Base-by-base conservation (phyloP, 2,329 filamentous ascomycete genomes). In the Penicillium sp. region DNA sequence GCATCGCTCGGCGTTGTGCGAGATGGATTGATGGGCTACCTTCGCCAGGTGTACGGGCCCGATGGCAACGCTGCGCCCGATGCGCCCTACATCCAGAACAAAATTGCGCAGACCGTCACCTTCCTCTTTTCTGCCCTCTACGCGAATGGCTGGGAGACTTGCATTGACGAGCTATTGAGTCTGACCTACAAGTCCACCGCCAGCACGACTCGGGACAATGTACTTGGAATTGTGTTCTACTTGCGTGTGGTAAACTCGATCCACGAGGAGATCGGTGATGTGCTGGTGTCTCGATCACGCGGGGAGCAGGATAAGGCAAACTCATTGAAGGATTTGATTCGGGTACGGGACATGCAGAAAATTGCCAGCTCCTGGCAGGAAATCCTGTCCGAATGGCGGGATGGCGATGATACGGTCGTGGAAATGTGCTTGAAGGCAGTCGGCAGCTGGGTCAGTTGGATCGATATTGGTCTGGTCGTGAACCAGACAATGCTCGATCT, bases 401-500 rank as follows among this genome's bases (percentile, higher is more conserved):
- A 83, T 50, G 81, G 84, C 51, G 83, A 88, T 60, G 86, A 91
- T 65, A 70, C 75, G 38, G 81, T 97, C 51, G 81, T 95, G 39
- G 91, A 96, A 70, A 86, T 95, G 80, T 92, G 89, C 63, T 80
- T 99, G 47, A 90, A 88, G 73, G 88, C 91, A n/a, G 85, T 99
- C 59, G 91, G 90, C 33, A 94, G 92, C 70, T 99, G 94, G 92
- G 91, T 96, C 54, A 95, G 91, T 80, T 99, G 94, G 94, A 95
- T 95, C 66, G 94, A 97, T 68, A 97, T 99, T 63, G 89, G 88
- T 45, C 79, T 99, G 51, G 86, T 99, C 40, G 90, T 99, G 63
- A 95, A 95, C 71, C 84, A 92, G 68, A 83, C 87, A 48, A 94
- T 96, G 81, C 84, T 97, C 64, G 85, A 82, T 67, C 81, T 91